Base-by-base conservation (phyloP, 1,284 basidiomycete genomes). In the Jaminaea rosea region DNA sequence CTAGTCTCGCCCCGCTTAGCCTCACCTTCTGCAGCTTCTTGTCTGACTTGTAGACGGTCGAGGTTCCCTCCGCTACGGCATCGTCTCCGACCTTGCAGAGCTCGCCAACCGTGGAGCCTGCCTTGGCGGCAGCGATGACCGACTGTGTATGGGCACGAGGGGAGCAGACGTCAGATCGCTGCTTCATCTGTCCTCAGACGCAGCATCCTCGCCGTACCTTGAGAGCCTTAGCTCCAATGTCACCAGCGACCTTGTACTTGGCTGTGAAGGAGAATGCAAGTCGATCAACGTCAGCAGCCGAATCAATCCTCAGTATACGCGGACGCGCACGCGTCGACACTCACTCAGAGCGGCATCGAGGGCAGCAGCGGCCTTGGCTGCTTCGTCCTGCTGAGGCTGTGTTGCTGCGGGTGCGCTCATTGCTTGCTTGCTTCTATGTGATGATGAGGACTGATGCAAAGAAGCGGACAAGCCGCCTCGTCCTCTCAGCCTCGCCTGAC, bases 11-110 rank as follows among this genome's bases (percentile, higher is more conserved):
- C 46, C 21, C 17, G 9, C 47, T 3, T 9, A 37, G n/a, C n/a
- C 17, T 26, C 85, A 91, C 91, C 79, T 94, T 94, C 76, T 78
- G 68, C 55, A 91, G 80, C 79, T 88, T 90, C 72, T 63, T 62
- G 56, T 71, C 66, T 28, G 92, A 92, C 81, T 91, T 96, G 80
- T 87, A 94, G 50, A 96, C 86, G 37, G 81, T 82, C 52, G 81
- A 82, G 19, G 88, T 86, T 67, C 85, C 86, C 59, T 87, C 82
- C 76, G 90, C 87, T 73, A 97, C 79, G 72, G 90, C 82, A 77
- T 86, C 87, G 80, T 97, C 92, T 58, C 92, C 92, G 77, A 89
- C 84, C 58, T 86, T 77, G 76, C 88, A 92, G 49, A 97, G 82
- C 78, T 96, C 90, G 75, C 93, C 80, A 67, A 91, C 79, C 77